Base-by-base conservation (phyloP, 164 flowering plant genomes). In the Aristolochia californica region DNA sequence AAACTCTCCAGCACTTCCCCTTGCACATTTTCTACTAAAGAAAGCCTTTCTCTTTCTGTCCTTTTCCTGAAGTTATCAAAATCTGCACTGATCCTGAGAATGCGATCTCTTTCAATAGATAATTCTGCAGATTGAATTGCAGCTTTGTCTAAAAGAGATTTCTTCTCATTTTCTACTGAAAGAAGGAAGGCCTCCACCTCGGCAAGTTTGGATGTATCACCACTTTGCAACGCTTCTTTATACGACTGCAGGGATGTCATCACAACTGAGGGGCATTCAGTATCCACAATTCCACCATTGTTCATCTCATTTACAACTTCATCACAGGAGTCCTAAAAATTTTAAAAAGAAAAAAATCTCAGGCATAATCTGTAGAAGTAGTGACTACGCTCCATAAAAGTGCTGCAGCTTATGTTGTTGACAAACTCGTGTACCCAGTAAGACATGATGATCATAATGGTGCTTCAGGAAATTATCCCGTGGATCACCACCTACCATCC, bases 61-160 rank as follows among this genome's bases (percentile, higher is more conserved):
- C 96, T 83, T 73, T 87, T 93, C 63, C 97, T 69, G 48, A 83
- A 93, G 70, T 89, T 89, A 64, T 93, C 97, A 71, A 93, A 93
- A 68, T 93, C 98, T 1, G 95, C 98, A 76, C 89, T 74, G 18
- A 88, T 82, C 69, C 98, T 72, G 51, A 88, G 80, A 73, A 80
- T 27, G 53, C 88, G 75, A 1, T 76, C 93, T 73, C 56, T 87
- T 68, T 70, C 84, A 0, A 47, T 26, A 13, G 89, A 71, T 5
- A 88, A 47, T 30, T 88, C 95, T 65, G 72, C 78, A 55, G 85
- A 76, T 56, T 85, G 63, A 11, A 71, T 30, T 23, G 66, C 70
- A 54, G 85, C 70, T 74, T 83, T 77, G 17, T 23, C 71, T 45
- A 75, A 82, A 54, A 88, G 78, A 43, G 73, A 65, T 14, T 55